phyloP scores from a whole-genome alignment of 441 rosid species.

The Manihot esculenta region DNA sequence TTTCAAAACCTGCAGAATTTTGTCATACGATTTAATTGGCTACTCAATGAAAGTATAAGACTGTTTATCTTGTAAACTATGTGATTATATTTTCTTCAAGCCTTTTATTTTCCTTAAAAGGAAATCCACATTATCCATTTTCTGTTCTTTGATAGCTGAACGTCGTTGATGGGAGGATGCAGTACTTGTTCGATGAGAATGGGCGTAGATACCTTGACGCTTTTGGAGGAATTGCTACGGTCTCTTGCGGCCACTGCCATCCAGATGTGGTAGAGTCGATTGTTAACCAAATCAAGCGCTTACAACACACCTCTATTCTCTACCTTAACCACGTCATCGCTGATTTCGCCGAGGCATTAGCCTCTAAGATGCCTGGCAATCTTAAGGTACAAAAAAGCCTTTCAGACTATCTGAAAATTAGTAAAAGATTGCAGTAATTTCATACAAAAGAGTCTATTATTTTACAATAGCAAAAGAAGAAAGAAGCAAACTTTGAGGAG shows the following conservation, averaged over 20 bases:
- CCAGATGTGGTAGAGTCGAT: slow-evolving; percentile 76
- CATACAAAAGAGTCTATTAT: too few relatives aligned
- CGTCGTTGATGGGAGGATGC: slow-evolving; percentile 93
- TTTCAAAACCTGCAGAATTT: neutral
- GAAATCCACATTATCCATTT: neutral
- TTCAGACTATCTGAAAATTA: neutral
- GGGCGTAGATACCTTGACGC: slow-evolving; percentile 86
- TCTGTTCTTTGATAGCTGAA: slow-evolving; percentile 45
- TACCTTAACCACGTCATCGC: slow-evolving; percentile 79
- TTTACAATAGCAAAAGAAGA: too few relatives aligned
- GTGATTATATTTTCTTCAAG: neutral
- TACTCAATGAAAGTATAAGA: neutral
- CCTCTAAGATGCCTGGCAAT: slow-evolving; percentile 82
- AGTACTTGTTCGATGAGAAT: slow-evolving; percentile 80
- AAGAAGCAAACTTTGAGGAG: too few relatives aligned
- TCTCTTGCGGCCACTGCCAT: slow-evolving; percentile 91
- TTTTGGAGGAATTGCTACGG: slow-evolving; percentile 94
- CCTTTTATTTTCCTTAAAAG: too few relatives aligned
- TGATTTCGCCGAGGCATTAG: slow-evolving; percentile 84
- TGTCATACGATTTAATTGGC: neutral
- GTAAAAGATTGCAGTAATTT: too few relatives aligned
- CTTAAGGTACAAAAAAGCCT: slow-evolving; percentile 85
- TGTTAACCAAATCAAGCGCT: slow-evolving; percentile 59
- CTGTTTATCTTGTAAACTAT: neutral
- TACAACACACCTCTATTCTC: slow-evolving; percentile 87